These are phyloP conservation scores for Agrocybe pediades DNA, from an alignment of 768 basidiomycete genomes.

Conservation along the genomic window DNA sequence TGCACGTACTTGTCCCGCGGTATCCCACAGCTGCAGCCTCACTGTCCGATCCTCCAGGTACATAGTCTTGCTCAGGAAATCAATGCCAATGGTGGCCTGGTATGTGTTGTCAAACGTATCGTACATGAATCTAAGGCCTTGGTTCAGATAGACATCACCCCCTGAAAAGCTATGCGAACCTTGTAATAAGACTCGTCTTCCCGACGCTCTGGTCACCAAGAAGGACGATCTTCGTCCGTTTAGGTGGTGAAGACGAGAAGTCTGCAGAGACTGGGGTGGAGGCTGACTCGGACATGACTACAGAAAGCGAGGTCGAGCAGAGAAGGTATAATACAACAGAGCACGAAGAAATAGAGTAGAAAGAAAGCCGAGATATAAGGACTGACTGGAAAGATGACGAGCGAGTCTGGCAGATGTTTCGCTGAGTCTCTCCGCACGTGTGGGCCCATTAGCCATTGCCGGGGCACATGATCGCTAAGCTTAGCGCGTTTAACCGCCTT, in stretches of 20 bases:
- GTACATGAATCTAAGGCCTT: constrained; percentile 84
- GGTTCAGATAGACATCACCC: constrained; percentile 6
- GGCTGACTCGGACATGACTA: constrained; percentile 41
- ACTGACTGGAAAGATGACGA: too few relatives aligned
- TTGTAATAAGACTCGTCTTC: constrained; percentile 97
- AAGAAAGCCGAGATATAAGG: not conserved
- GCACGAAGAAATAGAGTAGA: not conserved
- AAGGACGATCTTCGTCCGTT: constrained; percentile 95
- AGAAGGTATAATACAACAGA: constrained; percentile 1
- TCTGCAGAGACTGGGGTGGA: constrained; percentile 76
- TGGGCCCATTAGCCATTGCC: not conserved
- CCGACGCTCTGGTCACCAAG: constrained; percentile 98
- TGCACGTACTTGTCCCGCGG: constrained; percentile 81
- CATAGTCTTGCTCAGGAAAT: constrained; percentile 99
- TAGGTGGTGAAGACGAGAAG: constrained; percentile 86
- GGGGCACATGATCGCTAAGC: constrained; percentile 4
- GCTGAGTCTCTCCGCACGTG: constrained; percentile 5
- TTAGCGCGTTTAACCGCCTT: not conserved
- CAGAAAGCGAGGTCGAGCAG: constrained; percentile 2
- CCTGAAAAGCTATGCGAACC: constrained; percentile 43
- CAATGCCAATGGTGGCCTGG: constrained; percentile 96
- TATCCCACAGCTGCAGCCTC: constrained; percentile 97
- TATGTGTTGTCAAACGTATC: constrained; percentile 99
- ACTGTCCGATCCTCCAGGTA: constrained; percentile 99
- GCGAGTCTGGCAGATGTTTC: not conserved